Evolutionary conservation across 495 filamentous ascomycete species (phyloP).

Genomic region (Podospora fimiseda): DNA sequence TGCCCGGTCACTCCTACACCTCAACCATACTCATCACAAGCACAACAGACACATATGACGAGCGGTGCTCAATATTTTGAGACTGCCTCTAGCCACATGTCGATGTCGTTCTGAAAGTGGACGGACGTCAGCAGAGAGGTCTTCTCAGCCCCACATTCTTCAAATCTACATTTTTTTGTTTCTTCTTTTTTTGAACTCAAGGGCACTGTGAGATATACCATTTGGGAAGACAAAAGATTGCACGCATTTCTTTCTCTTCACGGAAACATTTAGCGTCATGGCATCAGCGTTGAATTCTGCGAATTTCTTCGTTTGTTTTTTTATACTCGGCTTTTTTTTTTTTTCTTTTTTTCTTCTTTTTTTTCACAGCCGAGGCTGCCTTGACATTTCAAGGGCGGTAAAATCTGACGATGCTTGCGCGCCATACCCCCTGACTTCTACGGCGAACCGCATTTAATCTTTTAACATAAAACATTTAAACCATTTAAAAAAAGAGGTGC

Average conservation of each 20-base stretch:
- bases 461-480: constrained; percentile 14
- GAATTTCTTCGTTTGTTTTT: constrained; percentile 19
- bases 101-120: constrained; percentile 31
- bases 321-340: constrained; percentile 11
- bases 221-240: constrained; percentile 34
- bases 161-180: constrained; percentile 13
- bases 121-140: no score
- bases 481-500: constrained; percentile 16
- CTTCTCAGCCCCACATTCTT: no score
- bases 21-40: constrained; percentile 23
- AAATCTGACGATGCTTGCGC: constrained; percentile 10
- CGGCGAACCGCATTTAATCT: constrained; percentile 24
- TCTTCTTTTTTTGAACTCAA: constrained; percentile 15
- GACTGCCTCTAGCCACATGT: constrained; percentile 21
- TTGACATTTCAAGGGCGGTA: constrained; percentile 3
- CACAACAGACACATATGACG: constrained; percentile 24
- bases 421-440: constrained; percentile 17
- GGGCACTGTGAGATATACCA: constrained; percentile 33
- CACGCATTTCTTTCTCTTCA: constrained; percentile 27
- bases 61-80: constrained; percentile 28
- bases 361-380: constrained; percentile 6
- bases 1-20: constrained; percentile 52
- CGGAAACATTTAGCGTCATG: constrained; percentile 34
- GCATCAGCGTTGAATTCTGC: constrained; percentile 34
- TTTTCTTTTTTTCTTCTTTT: constrained; percentile 13